Evolutionary conservation across 805 yeast genomes (phyloP).

Genomic region (Clavispora carvajalis): DNA sequence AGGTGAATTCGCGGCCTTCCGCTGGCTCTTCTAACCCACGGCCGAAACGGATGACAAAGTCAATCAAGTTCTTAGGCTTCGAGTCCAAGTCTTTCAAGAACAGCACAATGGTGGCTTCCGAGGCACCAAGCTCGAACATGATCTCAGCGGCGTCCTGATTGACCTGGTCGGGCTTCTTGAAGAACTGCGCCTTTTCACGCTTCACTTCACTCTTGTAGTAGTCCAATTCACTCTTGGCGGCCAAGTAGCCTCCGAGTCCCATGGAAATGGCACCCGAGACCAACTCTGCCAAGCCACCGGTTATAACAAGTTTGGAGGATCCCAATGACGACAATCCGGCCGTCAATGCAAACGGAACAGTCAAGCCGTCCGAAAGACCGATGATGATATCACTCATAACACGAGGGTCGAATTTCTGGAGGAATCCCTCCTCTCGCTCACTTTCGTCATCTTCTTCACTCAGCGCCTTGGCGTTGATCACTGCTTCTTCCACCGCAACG

Average conservation of each 20-base stretch:
- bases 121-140: slow-evolving; percentile 65
- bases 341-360: slow-evolving; percentile 98
- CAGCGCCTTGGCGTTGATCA: slow-evolving; percentile 25
- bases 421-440: slow-evolving; percentile 24
- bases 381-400: slow-evolving; percentile 90
- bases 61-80: slow-evolving; percentile 73
- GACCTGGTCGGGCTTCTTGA: slow-evolving; percentile 56
- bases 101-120: slow-evolving; percentile 66
- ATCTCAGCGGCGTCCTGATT: slow-evolving; percentile 80
- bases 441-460: slow-evolving; percentile 18
- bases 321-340: slow-evolving; percentile 94
- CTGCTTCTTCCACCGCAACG: slow-evolving; percentile 33
- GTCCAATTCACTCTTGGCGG: slow-evolving; percentile 85
- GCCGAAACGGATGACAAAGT: slow-evolving; percentile 82
- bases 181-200: slow-evolving; percentile 63
- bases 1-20: slow-evolving; percentile 79
- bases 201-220: slow-evolving; percentile 68
- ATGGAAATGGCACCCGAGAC: slow-evolving; percentile 95
- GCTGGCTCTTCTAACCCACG: slow-evolving; percentile 95
- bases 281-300: slow-evolving; percentile 97
- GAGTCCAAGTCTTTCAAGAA: slow-evolving; percentile 76
- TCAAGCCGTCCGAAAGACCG: slow-evolving; percentile 91
- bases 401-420: slow-evolving; percentile 73
- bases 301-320: slow-evolving; percentile 81
- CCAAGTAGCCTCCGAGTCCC: slow-evolving; percentile 96